Evolutionary conservation across 495 filamentous ascomycete species (phyloP).

Genomic region (Xylaria curta): DNA sequence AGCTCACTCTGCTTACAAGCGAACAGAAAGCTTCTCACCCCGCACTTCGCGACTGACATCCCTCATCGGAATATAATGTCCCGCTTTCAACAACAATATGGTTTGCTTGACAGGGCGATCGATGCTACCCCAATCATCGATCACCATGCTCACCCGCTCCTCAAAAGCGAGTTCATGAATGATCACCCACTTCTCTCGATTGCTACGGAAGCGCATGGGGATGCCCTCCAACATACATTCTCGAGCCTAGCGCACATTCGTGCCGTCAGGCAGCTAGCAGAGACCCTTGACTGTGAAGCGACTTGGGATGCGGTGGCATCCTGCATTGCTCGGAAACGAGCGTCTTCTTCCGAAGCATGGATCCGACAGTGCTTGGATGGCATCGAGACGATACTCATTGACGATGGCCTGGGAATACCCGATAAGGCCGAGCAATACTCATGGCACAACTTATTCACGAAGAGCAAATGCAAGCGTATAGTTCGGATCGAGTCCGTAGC

Average conservation of each 20-base stretch:
- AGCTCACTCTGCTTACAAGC: neutral
- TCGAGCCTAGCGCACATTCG: conserved; percentile 72
- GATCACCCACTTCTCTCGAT: conserved; percentile 70
- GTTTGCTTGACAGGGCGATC: conserved; percentile 53
- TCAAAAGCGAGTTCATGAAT: conserved; percentile 42
- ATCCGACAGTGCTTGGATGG: conserved; percentile 70
- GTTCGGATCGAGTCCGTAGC: conserved; percentile 85
- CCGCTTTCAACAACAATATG: neutral
- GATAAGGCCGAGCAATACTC: conserved; percentile 64
- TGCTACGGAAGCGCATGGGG: conserved; percentile 75
- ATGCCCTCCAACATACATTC: conserved; percentile 62
- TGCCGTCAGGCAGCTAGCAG: conserved; percentile 70
- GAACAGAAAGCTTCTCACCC: neutral
- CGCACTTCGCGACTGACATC: neutral
- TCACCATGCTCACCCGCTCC: conserved; percentile 79
- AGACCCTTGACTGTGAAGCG: conserved; percentile 63
- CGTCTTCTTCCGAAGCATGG: conserved; percentile 64
- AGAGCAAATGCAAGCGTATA: conserved; percentile 71
- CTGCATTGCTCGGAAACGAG: conserved; percentile 60
- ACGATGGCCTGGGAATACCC: conserved; percentile 71
- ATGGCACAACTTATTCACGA: conserved; percentile 76
- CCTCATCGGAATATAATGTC: neutral
- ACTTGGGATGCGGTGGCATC: conserved; percentile 69
- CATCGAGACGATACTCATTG: conserved; percentile 78
- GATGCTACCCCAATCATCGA: conserved; percentile 80